Percentiles rank a stretch among this genome's conserved stretches.
These are phyloP conservation scores for Anthracocystis panici-leucophaei DNA, from an alignment of 1,284 basidiomycete species.

Conservation along the genomic window DNA sequence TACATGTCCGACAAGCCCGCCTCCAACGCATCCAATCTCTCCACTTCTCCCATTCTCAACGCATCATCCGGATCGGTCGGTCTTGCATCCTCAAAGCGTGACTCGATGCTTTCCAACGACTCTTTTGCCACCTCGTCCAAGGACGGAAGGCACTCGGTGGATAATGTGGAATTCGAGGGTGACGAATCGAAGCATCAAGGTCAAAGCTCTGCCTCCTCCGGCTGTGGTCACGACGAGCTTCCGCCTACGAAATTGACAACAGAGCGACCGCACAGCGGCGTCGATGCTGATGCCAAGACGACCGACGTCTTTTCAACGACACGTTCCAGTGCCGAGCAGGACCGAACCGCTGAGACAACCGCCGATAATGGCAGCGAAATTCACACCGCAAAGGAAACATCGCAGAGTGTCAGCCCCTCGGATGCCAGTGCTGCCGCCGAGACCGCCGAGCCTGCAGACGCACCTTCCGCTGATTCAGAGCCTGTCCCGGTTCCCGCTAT, in stretches of 20 bases:
- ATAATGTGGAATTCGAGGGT: constrained; percentile 42
- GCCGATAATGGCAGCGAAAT: not conserved
- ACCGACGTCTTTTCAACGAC: constrained; percentile 33
- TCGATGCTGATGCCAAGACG: not conserved
- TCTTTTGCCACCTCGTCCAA: constrained; percentile 43
- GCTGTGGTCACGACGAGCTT: constrained; percentile 26
- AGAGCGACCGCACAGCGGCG: not conserved
- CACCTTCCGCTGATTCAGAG: constrained; percentile 3
- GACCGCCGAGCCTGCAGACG: not conserved
- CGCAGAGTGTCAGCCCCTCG: not conserved
- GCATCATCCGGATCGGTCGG: constrained; percentile 2
- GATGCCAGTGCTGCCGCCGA: not conserved
- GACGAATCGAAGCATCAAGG: constrained; percentile 27
- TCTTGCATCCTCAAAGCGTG: constrained; percentile 16
- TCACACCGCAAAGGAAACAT: not conserved
- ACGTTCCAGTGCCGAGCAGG: constrained; percentile 29
- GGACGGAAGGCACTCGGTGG: constrained; percentile 24
- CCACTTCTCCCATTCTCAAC: constrained; percentile 4
- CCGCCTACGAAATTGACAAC: not conserved
- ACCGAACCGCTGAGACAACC: not conserved
- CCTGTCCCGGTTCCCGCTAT: constrained; percentile 26
- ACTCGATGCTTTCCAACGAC: constrained; percentile 43
- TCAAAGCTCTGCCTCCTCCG: constrained; percentile 40
- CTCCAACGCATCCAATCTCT: not conserved
- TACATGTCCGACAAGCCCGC: constrained; percentile 6